Conservation (phyloP, 2,329 filamentous ascomycete genomes). For the Aspergillus sp. region DNA sequence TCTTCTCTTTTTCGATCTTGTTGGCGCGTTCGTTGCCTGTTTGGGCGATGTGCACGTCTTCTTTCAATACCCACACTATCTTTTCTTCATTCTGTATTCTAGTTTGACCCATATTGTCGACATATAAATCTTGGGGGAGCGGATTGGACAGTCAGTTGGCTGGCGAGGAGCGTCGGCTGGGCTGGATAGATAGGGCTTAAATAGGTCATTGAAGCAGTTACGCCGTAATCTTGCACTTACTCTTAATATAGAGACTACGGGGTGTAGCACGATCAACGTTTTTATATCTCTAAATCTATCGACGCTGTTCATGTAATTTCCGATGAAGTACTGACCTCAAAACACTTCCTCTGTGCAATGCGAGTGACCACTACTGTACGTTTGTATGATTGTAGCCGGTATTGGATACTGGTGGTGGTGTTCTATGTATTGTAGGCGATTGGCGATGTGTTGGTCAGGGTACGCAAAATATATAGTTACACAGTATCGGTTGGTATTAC, state of each 20-base stretch:
- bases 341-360: too few relatives aligned
- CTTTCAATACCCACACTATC: slow-evolving; percentile 1
- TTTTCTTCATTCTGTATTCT: slow-evolving; percentile 16
- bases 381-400: too few relatives aligned
- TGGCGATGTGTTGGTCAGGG: too few relatives aligned
- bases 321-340: too few relatives aligned
- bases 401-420: too few relatives aligned
- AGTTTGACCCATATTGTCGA: slow-evolving; percentile 9
- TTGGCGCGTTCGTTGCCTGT: slow-evolving; percentile 6
- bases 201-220: background rate
- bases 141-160: background rate
- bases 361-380: too few relatives aligned
- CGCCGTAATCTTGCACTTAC: background rate
- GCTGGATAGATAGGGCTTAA: background rate
- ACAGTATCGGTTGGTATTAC: too few relatives aligned
- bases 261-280: too few relatives aligned
- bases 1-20: slow-evolving; percentile 9
- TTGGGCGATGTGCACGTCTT: background rate
- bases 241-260: background rate
- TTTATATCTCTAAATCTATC: too few relatives aligned
- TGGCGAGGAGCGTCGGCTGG: background rate
- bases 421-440: too few relatives aligned
- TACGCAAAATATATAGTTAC: too few relatives aligned
- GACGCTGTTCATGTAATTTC: too few relatives aligned
- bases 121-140: slow-evolving; percentile 5